phyloP scores from a whole-genome alignment of 2,329 filamentous ascomycete species.

The Macrophomina phaseolina region DNA sequence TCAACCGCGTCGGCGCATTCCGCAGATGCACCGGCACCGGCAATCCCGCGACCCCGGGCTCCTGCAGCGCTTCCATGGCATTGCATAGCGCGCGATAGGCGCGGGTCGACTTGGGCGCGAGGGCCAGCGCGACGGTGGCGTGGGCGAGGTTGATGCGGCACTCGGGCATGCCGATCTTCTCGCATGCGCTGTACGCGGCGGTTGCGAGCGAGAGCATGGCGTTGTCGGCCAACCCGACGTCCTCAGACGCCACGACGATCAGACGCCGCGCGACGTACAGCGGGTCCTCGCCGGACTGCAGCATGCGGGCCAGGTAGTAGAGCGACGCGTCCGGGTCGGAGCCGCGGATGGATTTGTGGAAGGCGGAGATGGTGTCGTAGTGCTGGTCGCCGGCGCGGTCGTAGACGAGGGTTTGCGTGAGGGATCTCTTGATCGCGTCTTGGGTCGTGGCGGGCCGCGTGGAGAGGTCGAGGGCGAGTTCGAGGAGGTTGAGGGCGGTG shows the following conservation, averaged over 20 bases:
- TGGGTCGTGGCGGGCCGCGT: slow-evolving; percentile 69
- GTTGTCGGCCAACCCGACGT: slow-evolving; percentile 89
- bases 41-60: slow-evolving; percentile 81
- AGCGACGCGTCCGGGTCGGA: slow-evolving; percentile 84
- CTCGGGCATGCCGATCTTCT: slow-evolving; percentile 95
- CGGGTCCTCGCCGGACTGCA: slow-evolving; percentile 92
- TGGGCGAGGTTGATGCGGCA: slow-evolving; percentile 92
- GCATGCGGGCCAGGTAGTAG: slow-evolving; percentile 95
- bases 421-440: slow-evolving; percentile 76
- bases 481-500: slow-evolving; percentile 89
- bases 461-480: slow-evolving; percentile 82
- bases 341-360: slow-evolving; percentile 94
- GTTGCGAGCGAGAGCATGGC: slow-evolving; percentile 82
- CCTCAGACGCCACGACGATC: slow-evolving; percentile 93
- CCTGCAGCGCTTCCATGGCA: slow-evolving; percentile 74
- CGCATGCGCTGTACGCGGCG: slow-evolving; percentile 81
- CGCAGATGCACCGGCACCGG: slow-evolving; percentile 86
- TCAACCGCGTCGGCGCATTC: slow-evolving; percentile 89
- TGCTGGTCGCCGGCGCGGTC: slow-evolving; percentile 95
- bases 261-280: slow-evolving; percentile 90
- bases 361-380: slow-evolving; percentile 96
- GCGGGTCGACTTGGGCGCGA: slow-evolving; percentile 85
- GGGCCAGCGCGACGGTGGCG: slow-evolving; percentile 77
- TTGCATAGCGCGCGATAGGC: slow-evolving; percentile 83
- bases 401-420: slow-evolving; percentile 94